Conservation (phyloP, 805 yeast genomes). For the Brettanomyces bruxellensis region DNA sequence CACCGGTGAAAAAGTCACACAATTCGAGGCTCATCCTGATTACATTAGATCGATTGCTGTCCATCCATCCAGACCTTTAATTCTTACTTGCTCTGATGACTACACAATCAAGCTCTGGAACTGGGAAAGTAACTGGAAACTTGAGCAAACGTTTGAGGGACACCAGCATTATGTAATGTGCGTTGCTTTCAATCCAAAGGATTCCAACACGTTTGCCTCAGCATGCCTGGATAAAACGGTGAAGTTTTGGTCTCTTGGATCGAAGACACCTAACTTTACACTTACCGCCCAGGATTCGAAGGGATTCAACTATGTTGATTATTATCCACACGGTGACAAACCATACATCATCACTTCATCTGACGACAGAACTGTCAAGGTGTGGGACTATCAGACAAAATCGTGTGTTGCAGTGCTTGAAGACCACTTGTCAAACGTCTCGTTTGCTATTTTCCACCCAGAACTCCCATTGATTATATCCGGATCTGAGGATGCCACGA, state of each 20-base stretch:
- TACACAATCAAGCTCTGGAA: conserved; percentile 90
- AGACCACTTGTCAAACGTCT: conserved; percentile 91
- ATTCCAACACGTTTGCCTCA: conserved; percentile 94
- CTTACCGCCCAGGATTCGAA: conserved; percentile 83
- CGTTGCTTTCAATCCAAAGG: conserved; percentile 93
- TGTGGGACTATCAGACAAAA: conserved; percentile 98
- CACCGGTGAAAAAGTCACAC: conserved; percentile 89
- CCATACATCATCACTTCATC: conserved; percentile 90
- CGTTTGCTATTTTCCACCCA: conserved; percentile 97
- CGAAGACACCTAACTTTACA: conserved; percentile 83
- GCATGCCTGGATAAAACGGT: conserved; percentile 95
- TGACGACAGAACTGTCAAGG: conserved; percentile 80
- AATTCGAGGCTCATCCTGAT: conserved; percentile 97
- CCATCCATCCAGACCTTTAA: conserved; percentile 87
- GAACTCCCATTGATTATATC: conserved; percentile 89
- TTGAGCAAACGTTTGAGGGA: conserved; percentile 88
- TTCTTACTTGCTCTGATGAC: conserved; percentile 87
- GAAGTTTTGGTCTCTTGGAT: conserved; percentile 92
- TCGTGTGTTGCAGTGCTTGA: conserved; percentile 88
- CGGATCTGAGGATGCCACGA: conserved; percentile 94
- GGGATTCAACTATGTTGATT: conserved; percentile 94
- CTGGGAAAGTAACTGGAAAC: conserved; percentile 91
- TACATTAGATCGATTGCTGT: conserved; percentile 89
- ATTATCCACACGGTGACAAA: conserved; percentile 94
- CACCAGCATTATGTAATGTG: conserved; percentile 95